Base-by-base conservation (phyloP, 2,329 filamentous ascomycete species). In the Hypoxylon sp. region DNA sequence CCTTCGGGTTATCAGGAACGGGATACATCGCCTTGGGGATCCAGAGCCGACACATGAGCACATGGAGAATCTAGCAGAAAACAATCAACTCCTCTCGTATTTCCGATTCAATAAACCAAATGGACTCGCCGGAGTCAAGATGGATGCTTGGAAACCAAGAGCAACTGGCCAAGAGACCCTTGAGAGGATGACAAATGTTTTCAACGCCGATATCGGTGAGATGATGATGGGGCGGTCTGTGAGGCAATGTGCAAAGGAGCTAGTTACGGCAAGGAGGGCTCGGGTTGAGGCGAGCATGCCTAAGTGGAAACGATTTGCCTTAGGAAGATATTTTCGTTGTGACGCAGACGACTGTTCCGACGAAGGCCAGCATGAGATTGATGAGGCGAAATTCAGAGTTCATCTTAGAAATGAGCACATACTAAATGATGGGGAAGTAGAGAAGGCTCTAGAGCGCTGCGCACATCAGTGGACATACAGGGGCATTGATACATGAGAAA, bases 231-330 rank as follows among this genome's bases (percentile, higher is more conserved):
- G 44, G 44, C 1, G 7, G n/a, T 11, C 17, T 32, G 7, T 59
- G 19, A 32, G 21, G 8, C 3, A n/a, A 44, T 59, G 56, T 13
- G 56, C 56, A 44, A 24, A 44, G 19, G 31, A 44, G 21, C 24
- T 59, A 10, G 56, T 59, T 8, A 15, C 2, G 5, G 56, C 56
- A 31, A 51, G 56, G 21, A 19, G 56, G 24, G 46, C 56, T 21
- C 46, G 56, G 21, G 35, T 44, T 6, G 15, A 44, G 6, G 32
- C 46, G 21, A 51, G 31, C 27, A 15, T 19, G n/a, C n/a, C 31
- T 29, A 65, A 52, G 13, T 70, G 65, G 65, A 51, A 65, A 21
- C 48, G 68, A 6, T 70, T 60, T n/a, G 61, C 68, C 8, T 24
- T 65, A 11, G 65, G 52, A 2, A 58, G 39, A 21, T 59, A 67